Percentiles rank a stretch among this genome's conserved stretches.
Evolutionary conservation across 2,329 filamentous ascomycete genomes (phyloP).

Genomic region (Penicillium thymicola): DNA sequence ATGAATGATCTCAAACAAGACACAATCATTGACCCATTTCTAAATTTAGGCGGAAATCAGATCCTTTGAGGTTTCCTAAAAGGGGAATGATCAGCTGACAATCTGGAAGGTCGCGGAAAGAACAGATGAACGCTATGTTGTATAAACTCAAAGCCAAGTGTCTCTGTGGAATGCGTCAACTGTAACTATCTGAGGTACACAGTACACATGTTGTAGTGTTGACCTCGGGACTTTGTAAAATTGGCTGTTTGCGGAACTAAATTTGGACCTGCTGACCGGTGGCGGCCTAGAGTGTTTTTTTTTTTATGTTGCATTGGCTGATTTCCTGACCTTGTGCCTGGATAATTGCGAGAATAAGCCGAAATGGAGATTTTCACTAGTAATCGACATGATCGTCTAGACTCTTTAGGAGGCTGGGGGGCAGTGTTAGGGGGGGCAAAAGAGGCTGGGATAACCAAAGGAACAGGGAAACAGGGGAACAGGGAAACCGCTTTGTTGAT

Average conservation of each 20-base stretch:
- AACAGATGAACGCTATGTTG: neutral
- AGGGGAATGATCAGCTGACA: neutral
- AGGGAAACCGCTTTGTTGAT: neutral
- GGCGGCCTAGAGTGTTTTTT: neutral
- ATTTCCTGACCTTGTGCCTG: neutral
- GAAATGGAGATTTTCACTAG: neutral
- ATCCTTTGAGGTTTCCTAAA: neutral
- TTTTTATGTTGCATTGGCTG: neutral
- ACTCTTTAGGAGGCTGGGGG: neutral
- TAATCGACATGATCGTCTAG: neutral
- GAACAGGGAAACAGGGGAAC: neutral
- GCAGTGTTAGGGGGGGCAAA: neutral
- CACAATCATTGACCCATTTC: neutral
- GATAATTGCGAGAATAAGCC: neutral
- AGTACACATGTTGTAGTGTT: too few relatives aligned
- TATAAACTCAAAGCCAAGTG: neutral
- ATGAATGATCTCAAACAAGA: too few relatives aligned
- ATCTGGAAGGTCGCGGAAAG: neutral
- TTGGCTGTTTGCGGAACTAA: neutral
- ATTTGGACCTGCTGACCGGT: neutral
- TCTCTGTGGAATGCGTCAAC: neutral
- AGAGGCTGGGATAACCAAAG: neutral
- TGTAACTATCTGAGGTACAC: neutral
- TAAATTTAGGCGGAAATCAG: conserved; percentile 1
- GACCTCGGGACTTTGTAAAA: neutral